These are phyloP conservation scores for Candida tunisiensis DNA, from an alignment of 1,139 yeast genomes.

Conservation along the genomic window DNA sequence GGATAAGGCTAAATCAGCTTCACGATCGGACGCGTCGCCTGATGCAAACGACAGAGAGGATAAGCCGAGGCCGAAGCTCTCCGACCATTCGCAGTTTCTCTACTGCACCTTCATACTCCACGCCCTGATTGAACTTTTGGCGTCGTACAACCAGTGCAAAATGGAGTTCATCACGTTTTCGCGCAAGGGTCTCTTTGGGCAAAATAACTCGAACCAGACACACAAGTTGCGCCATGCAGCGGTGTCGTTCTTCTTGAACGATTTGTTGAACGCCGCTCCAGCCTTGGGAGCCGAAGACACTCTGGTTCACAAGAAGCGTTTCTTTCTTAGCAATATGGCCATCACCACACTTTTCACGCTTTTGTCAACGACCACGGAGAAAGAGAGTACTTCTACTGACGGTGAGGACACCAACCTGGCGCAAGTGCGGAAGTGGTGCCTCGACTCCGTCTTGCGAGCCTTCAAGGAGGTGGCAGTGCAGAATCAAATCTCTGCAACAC, in stretches of 20 bases:
- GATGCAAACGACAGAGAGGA: slow-evolving; percentile 6
- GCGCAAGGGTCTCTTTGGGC: slow-evolving; percentile 27
- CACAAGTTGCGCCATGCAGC: slow-evolving; percentile 37
- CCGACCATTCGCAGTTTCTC: slow-evolving; percentile 33
- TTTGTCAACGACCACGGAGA: slow-evolving; percentile 39
- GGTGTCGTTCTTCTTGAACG: slow-evolving; percentile 60
- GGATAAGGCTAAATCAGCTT: too few species aligned
- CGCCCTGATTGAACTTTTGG: slow-evolving; percentile 50
- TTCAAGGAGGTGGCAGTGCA: slow-evolving; percentile 37
- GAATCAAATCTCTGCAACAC: slow-evolving; percentile 25
- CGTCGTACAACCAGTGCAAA: slow-evolving; percentile 69
- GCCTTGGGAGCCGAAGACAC: too few species aligned
- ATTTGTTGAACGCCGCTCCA: slow-evolving; percentile 38
- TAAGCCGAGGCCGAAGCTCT: slow-evolving; percentile 11
- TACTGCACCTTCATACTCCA: slow-evolving; percentile 56
- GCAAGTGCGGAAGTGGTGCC: slow-evolving; percentile 55
- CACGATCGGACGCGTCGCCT: slow-evolving; percentile 8
- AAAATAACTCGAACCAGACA: background rate
- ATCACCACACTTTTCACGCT: slow-evolving; percentile 22
- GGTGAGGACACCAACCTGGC: slow-evolving; percentile 49
- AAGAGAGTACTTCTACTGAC: slow-evolving; percentile 5
- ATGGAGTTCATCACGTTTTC: slow-evolving; percentile 69
- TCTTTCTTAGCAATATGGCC: slow-evolving; percentile 33
- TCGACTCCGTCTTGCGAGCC: slow-evolving; percentile 52
- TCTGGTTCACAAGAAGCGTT: slow-evolving; percentile 10